These are phyloP conservation scores for Cruciata laevipes DNA, from an alignment of 257 asterid genomes.

Conservation along the genomic window DNA sequence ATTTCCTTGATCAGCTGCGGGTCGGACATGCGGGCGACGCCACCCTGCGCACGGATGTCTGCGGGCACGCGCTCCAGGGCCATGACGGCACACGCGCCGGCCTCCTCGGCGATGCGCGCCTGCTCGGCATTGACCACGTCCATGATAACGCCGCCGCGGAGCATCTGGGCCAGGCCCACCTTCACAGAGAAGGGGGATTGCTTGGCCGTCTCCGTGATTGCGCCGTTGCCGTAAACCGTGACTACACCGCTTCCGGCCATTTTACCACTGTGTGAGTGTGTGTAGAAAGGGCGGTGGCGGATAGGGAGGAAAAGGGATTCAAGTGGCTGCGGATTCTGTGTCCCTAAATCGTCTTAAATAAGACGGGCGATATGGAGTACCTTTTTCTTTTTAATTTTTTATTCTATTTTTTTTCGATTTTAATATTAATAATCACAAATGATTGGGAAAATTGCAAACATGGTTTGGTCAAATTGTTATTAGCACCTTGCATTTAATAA, in stretches of 20 bases:
- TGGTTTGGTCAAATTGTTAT: background rate
- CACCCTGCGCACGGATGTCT: slow-evolving; percentile 85
- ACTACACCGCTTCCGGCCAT: slow-evolving; percentile 95
- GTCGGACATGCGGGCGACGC: slow-evolving; percentile 94
- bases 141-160: slow-evolving; percentile 93
- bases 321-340: slow-evolving; percentile 20
- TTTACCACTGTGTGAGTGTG: background rate
- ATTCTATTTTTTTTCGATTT: background rate
- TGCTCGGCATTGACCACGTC: slow-evolving; percentile 89
- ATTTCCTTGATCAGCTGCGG: slow-evolving; percentile 79
- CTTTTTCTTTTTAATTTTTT: background rate
- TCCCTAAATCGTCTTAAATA: slow-evolving; percentile 14
- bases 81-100: slow-evolving; percentile 97
- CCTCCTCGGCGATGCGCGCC: slow-evolving; percentile 93
- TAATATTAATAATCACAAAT: background rate
- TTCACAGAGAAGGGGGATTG: slow-evolving; percentile 86
- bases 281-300: background rate
- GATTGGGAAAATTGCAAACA: background rate
- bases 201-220: slow-evolving; percentile 68
- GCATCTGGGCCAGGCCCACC: slow-evolving; percentile 95
- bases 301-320: background rate
- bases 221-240: slow-evolving; percentile 83
- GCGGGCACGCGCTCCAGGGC: slow-evolving; percentile 94
- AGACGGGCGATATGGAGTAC: background rate
- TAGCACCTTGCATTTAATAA: too few relatives aligned